phyloP scores from a whole-genome alignment of 257 asterid genomes.

The Verbascum thapsus region DNA sequence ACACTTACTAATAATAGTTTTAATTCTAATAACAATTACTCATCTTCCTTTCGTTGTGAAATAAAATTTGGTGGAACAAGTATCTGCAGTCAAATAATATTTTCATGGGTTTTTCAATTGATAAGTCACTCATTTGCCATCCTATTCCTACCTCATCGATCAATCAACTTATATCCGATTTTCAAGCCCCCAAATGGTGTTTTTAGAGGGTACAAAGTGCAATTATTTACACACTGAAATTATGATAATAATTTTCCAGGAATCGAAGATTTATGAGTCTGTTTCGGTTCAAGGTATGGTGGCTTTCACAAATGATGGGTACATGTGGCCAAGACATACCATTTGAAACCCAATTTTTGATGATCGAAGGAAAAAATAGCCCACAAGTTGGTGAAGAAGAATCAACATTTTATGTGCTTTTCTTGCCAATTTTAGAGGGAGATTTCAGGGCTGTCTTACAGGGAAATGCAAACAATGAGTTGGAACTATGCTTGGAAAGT shows the following conservation, averaged over 20 bases:
- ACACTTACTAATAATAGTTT: too few species aligned
- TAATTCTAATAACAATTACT: too few species aligned
- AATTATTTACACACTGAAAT: not conserved
- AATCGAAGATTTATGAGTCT: slow-evolving; percentile 84
- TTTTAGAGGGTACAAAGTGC: too few species aligned
- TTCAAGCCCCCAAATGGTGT: too few species aligned
- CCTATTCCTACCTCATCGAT: too few species aligned
- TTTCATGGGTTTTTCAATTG: too few species aligned
- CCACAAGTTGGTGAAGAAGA: slow-evolving; percentile 48
- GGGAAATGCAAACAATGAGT: slow-evolving; percentile 71
- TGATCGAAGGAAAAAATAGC: slow-evolving; percentile 68
- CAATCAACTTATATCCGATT: too few species aligned
- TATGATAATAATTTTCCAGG: slow-evolving; percentile 40
- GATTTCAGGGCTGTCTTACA: slow-evolving; percentile 93
- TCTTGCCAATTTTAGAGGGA: slow-evolving; percentile 90
- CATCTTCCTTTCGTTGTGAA: too few species aligned
- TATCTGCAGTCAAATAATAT: too few species aligned
- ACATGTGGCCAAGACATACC: slow-evolving; percentile 78
- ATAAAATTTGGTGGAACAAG: too few species aligned
- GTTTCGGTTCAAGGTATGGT: slow-evolving; percentile 94
- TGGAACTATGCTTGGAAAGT: slow-evolving; percentile 91
- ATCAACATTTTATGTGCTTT: slow-evolving; percentile 58
- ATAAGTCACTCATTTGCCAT: too few species aligned
- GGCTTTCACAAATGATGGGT: slow-evolving; percentile 99
- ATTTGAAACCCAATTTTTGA: slow-evolving; percentile 82